phyloP scores from a whole-genome alignment of 2,329 filamentous ascomycete species.

The Penicillium polonicum region DNA sequence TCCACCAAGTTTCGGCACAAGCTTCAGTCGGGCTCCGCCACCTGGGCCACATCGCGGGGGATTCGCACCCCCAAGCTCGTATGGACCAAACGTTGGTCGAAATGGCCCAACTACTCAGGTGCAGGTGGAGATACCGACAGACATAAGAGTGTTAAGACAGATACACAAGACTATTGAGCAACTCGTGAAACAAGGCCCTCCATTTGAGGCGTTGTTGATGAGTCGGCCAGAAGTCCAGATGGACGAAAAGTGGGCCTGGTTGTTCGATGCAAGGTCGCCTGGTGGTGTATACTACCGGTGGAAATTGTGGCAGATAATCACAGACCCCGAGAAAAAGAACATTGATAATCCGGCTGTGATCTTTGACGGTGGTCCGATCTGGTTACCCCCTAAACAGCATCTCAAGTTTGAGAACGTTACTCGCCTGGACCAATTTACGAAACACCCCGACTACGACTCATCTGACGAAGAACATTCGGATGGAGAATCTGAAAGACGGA shows the following conservation, averaged over 20 bases:
- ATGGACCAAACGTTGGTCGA: slow-evolving; percentile 51
- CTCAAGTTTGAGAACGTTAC: slow-evolving; percentile 82
- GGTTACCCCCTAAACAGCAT: slow-evolving; percentile 70
- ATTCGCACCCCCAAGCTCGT: slow-evolving; percentile 76
- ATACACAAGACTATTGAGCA: slow-evolving; percentile 87
- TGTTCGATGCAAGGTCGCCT: slow-evolving; percentile 79
- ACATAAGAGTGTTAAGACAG: slow-evolving; percentile 74
- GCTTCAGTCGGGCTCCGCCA: slow-evolving; percentile 50
- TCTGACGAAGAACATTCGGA: slow-evolving; percentile 74
- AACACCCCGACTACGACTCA: slow-evolving; percentile 81
- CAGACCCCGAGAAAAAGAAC: slow-evolving; percentile 52
- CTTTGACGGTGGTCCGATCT: slow-evolving; percentile 74
- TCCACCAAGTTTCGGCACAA: slow-evolving; percentile 48
- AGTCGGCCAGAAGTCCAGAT: slow-evolving; percentile 75
- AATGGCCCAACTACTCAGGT: slow-evolving; percentile 60
- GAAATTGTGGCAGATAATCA: slow-evolving; percentile 84
- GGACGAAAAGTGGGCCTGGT: slow-evolving; percentile 89
- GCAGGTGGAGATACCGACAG: slow-evolving; percentile 70
- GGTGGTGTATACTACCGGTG: slow-evolving; percentile 91
- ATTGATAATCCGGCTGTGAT: slow-evolving; percentile 55
- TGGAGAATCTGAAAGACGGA: slow-evolving; percentile 45
- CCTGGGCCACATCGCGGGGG: slow-evolving; percentile 56
- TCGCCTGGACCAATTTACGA: slow-evolving; percentile 73
- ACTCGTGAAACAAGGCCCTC: slow-evolving; percentile 74
- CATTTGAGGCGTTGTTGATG: slow-evolving; percentile 93